phyloP scores from a whole-genome alignment of 1,139 yeast species.

The Geotrichum europaeum region DNA sequence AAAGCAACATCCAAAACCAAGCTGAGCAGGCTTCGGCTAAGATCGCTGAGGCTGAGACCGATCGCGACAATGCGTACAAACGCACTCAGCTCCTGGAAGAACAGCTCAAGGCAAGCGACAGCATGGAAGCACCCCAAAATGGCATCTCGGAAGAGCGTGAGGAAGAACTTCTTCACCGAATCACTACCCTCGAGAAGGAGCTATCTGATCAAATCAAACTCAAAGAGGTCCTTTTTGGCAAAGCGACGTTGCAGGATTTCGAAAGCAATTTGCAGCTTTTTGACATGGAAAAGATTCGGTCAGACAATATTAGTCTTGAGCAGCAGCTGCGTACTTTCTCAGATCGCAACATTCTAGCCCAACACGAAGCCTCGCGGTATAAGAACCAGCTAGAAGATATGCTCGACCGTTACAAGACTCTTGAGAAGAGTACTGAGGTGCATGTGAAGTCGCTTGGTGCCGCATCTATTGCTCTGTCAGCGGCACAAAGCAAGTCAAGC shows the following conservation, averaged over 20 bases:
- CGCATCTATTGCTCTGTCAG: constrained; percentile 29
- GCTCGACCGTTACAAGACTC: constrained; percentile 19
- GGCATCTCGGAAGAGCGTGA: not conserved
- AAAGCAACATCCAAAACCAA: constrained; percentile 29
- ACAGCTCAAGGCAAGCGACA: not conserved
- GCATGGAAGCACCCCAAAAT: not conserved
- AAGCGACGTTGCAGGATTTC: not conserved
- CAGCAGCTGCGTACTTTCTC: constrained; percentile 27
- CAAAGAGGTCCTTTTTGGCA: not conserved
- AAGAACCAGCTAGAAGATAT: constrained; percentile 21
- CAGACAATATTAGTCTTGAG: constrained; percentile 13
- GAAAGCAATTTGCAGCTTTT: not conserved
- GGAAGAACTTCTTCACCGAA: not conserved
- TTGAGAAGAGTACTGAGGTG: constrained; percentile 27
- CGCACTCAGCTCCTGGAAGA: constrained; percentile 8
- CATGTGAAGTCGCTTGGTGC: constrained; percentile 29
- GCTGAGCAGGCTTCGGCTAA: constrained; percentile 33
- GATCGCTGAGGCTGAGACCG: constrained; percentile 26
- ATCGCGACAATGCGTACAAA: constrained; percentile 23
- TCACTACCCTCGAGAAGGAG: not conserved
- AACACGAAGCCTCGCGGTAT: constrained; percentile 25
- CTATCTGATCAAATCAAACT: not conserved
- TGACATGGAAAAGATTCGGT: constrained; percentile 11
- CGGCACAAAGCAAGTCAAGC: constrained; percentile 26
- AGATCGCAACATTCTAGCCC: constrained; percentile 25